Percentiles rank a stretch among this genome's conserved stretches.
Evolutionary conservation across 345 rosid species (phyloP).

Genomic region (Bruguiera gymnorhiza): DNA sequence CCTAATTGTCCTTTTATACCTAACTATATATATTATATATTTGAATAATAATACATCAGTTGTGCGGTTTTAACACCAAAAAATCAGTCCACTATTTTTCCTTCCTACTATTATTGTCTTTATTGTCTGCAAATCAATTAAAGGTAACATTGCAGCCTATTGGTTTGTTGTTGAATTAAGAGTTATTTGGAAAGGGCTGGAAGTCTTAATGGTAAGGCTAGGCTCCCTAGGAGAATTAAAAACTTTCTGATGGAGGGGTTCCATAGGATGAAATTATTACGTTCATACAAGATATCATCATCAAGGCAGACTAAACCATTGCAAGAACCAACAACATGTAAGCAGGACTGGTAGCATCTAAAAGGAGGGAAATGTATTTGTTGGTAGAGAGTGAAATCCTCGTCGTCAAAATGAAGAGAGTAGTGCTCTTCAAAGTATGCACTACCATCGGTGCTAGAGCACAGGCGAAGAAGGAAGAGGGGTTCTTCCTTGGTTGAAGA

Average conservation of each 20-base stretch:
- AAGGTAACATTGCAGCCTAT: no score
- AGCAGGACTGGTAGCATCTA: neutral
- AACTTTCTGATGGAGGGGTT: constrained; percentile 2
- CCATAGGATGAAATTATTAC: neutral
- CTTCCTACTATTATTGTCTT: no score
- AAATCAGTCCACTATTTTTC: no score
- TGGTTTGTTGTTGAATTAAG: no score
- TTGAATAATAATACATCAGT: no score
- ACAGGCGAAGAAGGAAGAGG: neutral
- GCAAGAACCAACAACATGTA: neutral
- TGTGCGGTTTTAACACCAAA: no score
- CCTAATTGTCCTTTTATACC: no score
- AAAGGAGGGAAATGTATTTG: neutral
- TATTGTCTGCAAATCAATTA: no score
- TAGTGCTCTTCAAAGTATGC: neutral
- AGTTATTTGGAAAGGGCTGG: neutral
- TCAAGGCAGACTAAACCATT: constrained; percentile 1
- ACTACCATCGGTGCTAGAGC: neutral
- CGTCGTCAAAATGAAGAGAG: constrained; percentile 1
- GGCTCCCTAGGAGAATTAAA: neutral
- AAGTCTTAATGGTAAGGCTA: no score
- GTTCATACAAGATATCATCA: neutral
- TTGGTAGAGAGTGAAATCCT: neutral
- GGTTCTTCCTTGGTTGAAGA: neutral
- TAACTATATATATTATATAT: no score